A percentile compares a stretch with the other conserved stretches of the same genome.
Evolutionary conservation across 1,139 yeast genomes (phyloP).

Genomic region (Lodderomyces theae): DNA sequence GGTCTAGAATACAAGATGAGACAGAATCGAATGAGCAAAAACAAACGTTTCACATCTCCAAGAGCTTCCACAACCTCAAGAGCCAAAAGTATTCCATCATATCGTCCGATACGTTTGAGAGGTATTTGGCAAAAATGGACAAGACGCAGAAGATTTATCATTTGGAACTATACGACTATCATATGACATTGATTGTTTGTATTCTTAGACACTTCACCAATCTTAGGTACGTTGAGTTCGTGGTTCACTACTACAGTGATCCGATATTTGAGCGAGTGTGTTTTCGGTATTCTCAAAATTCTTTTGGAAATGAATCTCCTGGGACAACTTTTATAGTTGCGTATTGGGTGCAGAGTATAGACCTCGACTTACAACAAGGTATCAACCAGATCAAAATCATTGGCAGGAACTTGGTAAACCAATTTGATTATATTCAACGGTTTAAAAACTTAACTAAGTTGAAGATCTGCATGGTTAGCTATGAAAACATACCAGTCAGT

Average conservation of each 20-base stretch:
- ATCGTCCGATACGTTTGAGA: neutral
- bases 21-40: neutral
- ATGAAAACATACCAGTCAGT: neutral
- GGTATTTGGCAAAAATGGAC: conserved; percentile 1
- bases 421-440: neutral
- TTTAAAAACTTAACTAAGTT: neutral
- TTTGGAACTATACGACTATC: neutral
- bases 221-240: neutral
- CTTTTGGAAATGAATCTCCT: too few relatives aligned
- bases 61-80: neutral
- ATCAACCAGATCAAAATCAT: too few relatives aligned
- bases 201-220: neutral
- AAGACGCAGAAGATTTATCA: neutral
- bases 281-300: neutral
- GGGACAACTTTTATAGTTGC: neutral
- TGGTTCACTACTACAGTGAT: neutral
- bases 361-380: neutral
- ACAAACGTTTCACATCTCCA: neutral
- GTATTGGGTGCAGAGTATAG: neutral
- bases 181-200: neutral
- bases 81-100: neutral
- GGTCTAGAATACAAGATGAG: neutral
- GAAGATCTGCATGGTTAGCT: neutral
- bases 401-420: too few relatives aligned
- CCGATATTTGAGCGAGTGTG: neutral